Base-by-base conservation (phyloP, 139 green algal species). In the Closterium sp. region DNA sequence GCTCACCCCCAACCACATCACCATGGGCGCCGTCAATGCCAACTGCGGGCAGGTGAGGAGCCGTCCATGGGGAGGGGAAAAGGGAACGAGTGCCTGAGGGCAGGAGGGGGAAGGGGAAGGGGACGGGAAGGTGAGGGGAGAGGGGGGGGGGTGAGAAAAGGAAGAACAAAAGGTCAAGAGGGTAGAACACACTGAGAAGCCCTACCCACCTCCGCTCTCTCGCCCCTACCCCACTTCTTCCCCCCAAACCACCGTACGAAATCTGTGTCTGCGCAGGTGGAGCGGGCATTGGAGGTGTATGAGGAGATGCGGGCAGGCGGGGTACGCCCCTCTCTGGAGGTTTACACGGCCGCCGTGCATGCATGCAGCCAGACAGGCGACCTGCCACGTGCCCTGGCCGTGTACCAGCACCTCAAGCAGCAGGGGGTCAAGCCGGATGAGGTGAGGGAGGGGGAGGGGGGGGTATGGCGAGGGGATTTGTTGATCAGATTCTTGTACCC, bases 331-430 rank as follows among this genome's bases (percentile, higher is more conserved):
- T 87, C 89, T 3, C 34, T 34, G 30, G 32, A 55, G 38, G 88
- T 87, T 1, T 93, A 76, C 91, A 93, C 91, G 81, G 31, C 91
- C 8, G 88, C 88, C 16, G 88, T 93, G 55, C 87, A 93, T 91
- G 91, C 91, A 1, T 93, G 91, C 83, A 92, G 87, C 36, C 31
- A 38, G 33, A 89, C 25, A 2, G 91, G 91, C 12, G 81, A 86
- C 32, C 21, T 34, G 55, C 30, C 34, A 3, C 34, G 89, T 6
- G 91, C 91, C 1, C 34, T 93, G 8, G 34, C 43, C 25, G 90
- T 93, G 23, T 93, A 93, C 34, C 25, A 86, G n/a, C 34, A 93
- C 88, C 93, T 93, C 89, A 89, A 93, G 35, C 33, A 43, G 23
- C 89, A 87, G 7, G 89, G 33, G 16, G 33, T 93, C n/a, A 88